Percentiles rank a stretch among this genome's conserved stretches.
These are phyloP conservation scores for Tuber brumale DNA, from an alignment of 495 filamentous ascomycete species.

Conservation along the genomic window DNA sequence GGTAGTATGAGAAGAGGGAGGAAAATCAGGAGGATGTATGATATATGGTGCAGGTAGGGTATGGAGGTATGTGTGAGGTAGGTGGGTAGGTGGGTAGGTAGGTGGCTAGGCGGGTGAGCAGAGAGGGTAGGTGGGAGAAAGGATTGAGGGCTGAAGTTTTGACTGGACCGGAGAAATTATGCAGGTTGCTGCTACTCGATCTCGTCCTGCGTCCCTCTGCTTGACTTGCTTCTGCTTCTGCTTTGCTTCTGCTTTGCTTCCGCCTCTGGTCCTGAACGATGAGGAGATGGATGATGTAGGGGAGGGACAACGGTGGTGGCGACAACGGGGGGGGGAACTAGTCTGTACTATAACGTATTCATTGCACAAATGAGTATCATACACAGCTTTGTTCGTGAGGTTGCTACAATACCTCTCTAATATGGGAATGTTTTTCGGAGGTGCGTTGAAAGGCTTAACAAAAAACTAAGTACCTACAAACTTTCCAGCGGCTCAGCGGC, in stretches of 20 bases:
- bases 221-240: constrained; percentile 35
- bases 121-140: constrained; percentile 10
- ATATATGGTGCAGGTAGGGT: constrained; percentile 12
- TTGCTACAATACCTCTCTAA: background rate
- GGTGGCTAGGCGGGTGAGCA: background rate
- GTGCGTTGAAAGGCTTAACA: constrained; percentile 1
- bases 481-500: background rate
- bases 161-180: constrained; percentile 40
- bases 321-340: background rate
- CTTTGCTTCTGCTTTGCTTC: constrained; percentile 29
- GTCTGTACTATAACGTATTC: background rate
- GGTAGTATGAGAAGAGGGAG: background rate
- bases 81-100: constrained; percentile 7
- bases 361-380: constrained; percentile 3
- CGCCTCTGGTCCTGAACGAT: constrained; percentile 11
- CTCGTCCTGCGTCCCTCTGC: constrained; percentile 28
- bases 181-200: constrained; percentile 36
- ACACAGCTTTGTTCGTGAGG: background rate
- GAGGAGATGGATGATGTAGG: constrained; percentile 4
- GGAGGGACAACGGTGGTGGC: background rate
- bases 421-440: background rate
- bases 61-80: constrained; percentile 20
- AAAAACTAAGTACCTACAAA: constrained; percentile 5
- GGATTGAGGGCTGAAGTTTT: constrained; percentile 38
- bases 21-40: background rate